phyloP scores from a whole-genome alignment of 2,329 filamentous ascomycete species.

The Penicillium expansum region DNA sequence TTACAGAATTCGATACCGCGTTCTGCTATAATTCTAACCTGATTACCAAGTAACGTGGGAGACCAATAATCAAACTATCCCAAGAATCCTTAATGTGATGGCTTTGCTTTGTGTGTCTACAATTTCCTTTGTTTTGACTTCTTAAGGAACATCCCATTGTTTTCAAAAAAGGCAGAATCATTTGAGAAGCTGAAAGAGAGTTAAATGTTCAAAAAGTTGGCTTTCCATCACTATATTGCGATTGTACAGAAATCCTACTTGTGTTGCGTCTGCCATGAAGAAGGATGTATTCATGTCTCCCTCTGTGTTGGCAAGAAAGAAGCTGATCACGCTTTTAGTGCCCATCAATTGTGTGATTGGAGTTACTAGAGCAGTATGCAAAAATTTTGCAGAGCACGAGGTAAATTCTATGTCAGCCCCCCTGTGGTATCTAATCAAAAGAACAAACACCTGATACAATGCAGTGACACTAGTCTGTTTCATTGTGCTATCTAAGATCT shows the following conservation, averaged over 20 bases:
- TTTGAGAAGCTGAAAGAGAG: neutral
- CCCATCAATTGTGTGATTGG: neutral
- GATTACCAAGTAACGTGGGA: neutral
- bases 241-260: neutral
- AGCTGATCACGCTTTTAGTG: neutral
- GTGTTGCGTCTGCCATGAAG: neutral
- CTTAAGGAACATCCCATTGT: neutral
- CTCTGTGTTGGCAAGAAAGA: neutral
- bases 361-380: too few species aligned
- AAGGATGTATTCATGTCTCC: neutral
- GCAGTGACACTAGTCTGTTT: neutral
- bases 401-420: neutral
- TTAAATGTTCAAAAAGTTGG: too few species aligned
- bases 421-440: neutral
- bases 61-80: too few species aligned
- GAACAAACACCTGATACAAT: neutral
- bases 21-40: too few species aligned
- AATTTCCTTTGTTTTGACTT: neutral
- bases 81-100: neutral
- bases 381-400: neutral
- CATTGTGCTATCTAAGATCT: too few species aligned
- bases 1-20: neutral
- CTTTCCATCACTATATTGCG: too few species aligned
- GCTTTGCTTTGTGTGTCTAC: neutral
- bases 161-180: too few species aligned